Percentiles rank a stretch among this genome's conserved stretches.
Conservation (phyloP, 331 rosid species). For the Acacia pycnantha region DNA sequence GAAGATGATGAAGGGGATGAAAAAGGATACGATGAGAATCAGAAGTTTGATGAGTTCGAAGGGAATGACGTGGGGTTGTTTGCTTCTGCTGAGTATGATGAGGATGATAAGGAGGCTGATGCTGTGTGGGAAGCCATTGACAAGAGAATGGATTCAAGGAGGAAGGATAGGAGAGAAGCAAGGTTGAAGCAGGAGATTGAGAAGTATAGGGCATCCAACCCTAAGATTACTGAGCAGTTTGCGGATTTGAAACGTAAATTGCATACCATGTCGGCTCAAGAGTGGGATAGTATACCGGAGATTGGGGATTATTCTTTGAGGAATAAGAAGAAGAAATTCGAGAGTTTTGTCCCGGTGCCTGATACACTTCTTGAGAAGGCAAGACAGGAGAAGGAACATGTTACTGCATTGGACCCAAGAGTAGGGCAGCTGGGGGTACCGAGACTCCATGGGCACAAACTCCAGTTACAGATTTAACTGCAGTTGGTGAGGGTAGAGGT, state of each 20-base stretch:
- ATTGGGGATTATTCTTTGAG: constrained; percentile 76
- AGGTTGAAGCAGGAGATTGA: constrained; percentile 88
- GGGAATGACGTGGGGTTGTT: constrained; percentile 85
- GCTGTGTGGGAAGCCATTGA: constrained; percentile 90
- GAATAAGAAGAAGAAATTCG: constrained; percentile 83
- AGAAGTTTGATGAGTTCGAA: constrained; percentile 84
- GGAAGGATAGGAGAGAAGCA: constrained; percentile 84
- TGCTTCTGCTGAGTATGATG: constrained; percentile 82
- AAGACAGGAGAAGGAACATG: constrained; percentile 85
- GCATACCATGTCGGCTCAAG: constrained; percentile 60
- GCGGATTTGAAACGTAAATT: constrained; percentile 71
- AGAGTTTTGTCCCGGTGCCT: constrained; percentile 86
- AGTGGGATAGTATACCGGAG: constrained; percentile 80
- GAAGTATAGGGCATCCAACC: constrained; percentile 77
- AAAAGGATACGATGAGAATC: constrained; percentile 82
- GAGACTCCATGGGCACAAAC: constrained; percentile 88
- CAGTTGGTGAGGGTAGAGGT: constrained; percentile 87
- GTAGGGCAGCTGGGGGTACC: constrained; percentile 61
- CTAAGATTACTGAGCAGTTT: constrained; percentile 76
- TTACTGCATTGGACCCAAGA: constrained; percentile 80
- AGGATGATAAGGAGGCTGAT: constrained; percentile 90
- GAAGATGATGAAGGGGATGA: constrained; percentile 84
- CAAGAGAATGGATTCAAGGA: constrained; percentile 81
- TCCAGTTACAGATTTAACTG: constrained; percentile 87
- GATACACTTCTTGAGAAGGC: constrained; percentile 92